Evolutionary conservation across 805 yeast genomes (phyloP), one percentile per base, ranked within the genome.

Genomic region (Candida montana): DNA sequence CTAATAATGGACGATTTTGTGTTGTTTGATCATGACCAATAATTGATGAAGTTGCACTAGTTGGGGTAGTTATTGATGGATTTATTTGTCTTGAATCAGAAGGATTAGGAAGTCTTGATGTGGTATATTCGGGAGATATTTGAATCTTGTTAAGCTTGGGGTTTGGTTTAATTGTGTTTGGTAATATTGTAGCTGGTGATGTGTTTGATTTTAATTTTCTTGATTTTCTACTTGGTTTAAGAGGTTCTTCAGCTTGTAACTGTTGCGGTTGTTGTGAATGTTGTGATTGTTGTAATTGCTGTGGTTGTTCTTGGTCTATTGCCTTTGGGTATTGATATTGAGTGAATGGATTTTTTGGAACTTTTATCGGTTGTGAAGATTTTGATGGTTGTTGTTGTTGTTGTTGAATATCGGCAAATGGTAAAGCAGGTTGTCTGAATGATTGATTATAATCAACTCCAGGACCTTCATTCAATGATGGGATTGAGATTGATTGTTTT

Each of bases 1-100:
- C 96, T 6, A 87, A 61, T 18, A 82, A 64, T 4, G 89, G 87
- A 39, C 85, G 64, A 23, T 21, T n/a, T 21, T 9, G 24, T 21
- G 24, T 21, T n/a, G n/a, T n/a, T n/a, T n/a, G n/a, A n/a, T n/a
- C 24, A 7, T 21, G 24, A 21, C 24, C 24, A 21, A 9, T 21
- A 6, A 21, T 21, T 21, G 24, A 7, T 21, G 24, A 21, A 6
- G 9, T 21, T 21, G 24, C 24, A 6, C 6, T 21, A 6, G 24
- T 21, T 21, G 24, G 9, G 6, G 24, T 7, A 21, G 24, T 21
- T 21, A 9, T 6, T 21, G 24, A 21, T 21, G 24, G 9, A 21
- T 21, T 21, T n/a, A n/a, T n/a, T n/a, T n/a, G n/a, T n/a, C n/a
- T n/a, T n/a, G n/a, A n/a, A n/a, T n/a, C n/a, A n/a, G n/a, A n/a